Evolutionary conservation across 805 yeast genomes (phyloP), one percentile per base, ranked within the genome.

Genomic region (Ogataea trehalophila): DNA sequence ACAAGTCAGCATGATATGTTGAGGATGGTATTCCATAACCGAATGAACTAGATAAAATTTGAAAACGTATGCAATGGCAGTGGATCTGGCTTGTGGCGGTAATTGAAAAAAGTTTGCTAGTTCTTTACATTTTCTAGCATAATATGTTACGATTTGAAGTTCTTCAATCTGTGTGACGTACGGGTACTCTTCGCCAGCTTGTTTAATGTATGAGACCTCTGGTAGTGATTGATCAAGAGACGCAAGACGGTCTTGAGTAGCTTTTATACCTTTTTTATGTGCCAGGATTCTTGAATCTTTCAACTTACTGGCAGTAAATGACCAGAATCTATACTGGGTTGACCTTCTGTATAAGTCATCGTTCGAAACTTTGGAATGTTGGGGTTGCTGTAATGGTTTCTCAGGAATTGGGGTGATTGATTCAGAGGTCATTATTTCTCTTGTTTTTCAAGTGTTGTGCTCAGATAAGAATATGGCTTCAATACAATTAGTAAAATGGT

Each of bases 341-440:
- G 96, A 87, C 33, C 90, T 76, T 39, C 98, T 77, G 66, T 88
- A 92, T 37, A 94, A 70, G 53, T 94, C 99, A 64, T 94, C 97
- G 57, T 81, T 86, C 1, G 89, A 71, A 7, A 86, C 74, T 45
- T 74, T 65, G 39, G 63, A 61, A 17, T 8, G 18, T 33, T 33
- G 35, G 16, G 31, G 1, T 26, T 26, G 13, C 9, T 9, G 31
- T 26, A 26, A 8, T 26, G 41, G 8, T 33, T 31, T 33, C 11
- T n/a, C 35, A 29, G 15, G 31, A 7, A 22, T 33, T 20, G 29
- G 22, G n/a, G 40, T 20, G 2, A 17, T 3, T 22, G 33, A 18
- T 17, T 15, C 29, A 7, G 31, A 26, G 9, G 31, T 26, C 31
- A 26, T 26, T 7, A 6, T 26, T 26, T 11, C 13, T 5, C 31